A percentile compares a stretch with the other conserved stretches of the same genome.
phyloP scores from a whole-genome alignment of 768 basidiomycete species.

The Scleroderma citrinum region DNA sequence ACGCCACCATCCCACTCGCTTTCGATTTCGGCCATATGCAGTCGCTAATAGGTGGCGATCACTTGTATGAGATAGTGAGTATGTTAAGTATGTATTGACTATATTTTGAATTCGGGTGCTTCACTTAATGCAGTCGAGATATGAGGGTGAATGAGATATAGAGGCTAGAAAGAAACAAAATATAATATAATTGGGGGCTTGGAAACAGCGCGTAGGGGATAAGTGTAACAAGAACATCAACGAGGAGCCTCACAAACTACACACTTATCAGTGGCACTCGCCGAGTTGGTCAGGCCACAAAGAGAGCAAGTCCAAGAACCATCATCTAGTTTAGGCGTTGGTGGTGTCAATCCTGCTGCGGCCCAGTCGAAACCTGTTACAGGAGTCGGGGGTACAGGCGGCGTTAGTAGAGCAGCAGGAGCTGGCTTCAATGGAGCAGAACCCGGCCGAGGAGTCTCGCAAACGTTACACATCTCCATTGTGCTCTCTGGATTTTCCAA shows the following conservation, averaged over 20 bases:
- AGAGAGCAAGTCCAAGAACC: slow-evolving; percentile 36
- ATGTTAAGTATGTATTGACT: slow-evolving; percentile 6
- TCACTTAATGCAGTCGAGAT: not conserved
- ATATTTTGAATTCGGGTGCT: slow-evolving; percentile 1
- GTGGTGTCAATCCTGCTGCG: slow-evolving; percentile 30
- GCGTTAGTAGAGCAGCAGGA: not conserved
- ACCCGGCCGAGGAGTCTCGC: slow-evolving; percentile 33
- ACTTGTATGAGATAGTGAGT: slow-evolving; percentile 4
- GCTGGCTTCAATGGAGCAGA: not conserved
- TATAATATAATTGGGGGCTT: slow-evolving; percentile 8
- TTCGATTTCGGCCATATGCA: slow-evolving; percentile 2
- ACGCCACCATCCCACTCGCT: slow-evolving; percentile 19
- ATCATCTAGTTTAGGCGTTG: slow-evolving; percentile 15
- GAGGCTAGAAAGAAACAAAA: not conserved
- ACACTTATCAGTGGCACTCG: slow-evolving; percentile 41
- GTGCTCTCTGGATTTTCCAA: slow-evolving; percentile 33
- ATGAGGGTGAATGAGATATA: not conserved
- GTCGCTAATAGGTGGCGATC: not conserved
- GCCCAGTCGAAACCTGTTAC: slow-evolving; percentile 33
- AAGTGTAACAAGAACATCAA: slow-evolving; percentile 11
- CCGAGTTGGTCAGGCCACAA: slow-evolving; percentile 42
- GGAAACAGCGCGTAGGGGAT: slow-evolving; percentile 7
- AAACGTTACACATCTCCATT: slow-evolving; percentile 40
- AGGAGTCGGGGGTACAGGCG: not conserved
- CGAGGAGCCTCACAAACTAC: slow-evolving; percentile 43